Evolutionary conservation across 1,284 basidiomycete species (phyloP).

Genomic region (Fomitopsis betulina): DNA sequence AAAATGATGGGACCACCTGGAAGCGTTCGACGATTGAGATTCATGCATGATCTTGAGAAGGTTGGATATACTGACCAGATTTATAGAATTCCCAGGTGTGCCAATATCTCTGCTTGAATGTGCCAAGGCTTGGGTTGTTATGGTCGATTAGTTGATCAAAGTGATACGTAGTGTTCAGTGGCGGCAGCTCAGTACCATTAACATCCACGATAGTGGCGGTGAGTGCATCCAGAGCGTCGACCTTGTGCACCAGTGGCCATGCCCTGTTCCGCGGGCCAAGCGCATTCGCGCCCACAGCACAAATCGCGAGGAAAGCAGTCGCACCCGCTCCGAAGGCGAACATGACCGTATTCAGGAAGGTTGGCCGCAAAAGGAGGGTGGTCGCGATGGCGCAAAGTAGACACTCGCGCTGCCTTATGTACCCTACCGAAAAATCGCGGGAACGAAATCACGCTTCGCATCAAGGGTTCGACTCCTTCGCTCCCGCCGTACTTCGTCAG

Average conservation of each 20-base stretch:
- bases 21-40: neutral
- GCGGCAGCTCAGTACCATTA: slow-evolving; percentile 23
- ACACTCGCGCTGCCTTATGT: too few species aligned
- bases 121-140: slow-evolving; percentile 52
- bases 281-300: neutral
- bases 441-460: too few species aligned
- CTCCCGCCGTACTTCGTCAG: too few species aligned
- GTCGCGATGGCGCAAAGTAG: too few species aligned
- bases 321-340: neutral
- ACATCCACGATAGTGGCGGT: slow-evolving; percentile 4
- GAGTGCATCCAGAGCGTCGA: neutral
- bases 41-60: too few species aligned
- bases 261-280: neutral
- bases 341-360: too few species aligned
- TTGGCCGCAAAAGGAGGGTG: too few species aligned
- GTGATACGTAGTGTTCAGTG: slow-evolving; percentile 40
- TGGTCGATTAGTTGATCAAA: slow-evolving; percentile 76
- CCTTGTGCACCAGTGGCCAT: neutral
- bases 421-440: too few species aligned
- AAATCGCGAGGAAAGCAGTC: neutral
- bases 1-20: slow-evolving; percentile 66
- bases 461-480: too few species aligned
- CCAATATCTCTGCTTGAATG: slow-evolving; percentile 46
- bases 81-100: slow-evolving; percentile 59
- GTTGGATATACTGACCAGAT: slow-evolving; percentile 30